Conservation (phyloP, 108 stramenopile genomes). For the Cyclotella distinguenda region DNA sequence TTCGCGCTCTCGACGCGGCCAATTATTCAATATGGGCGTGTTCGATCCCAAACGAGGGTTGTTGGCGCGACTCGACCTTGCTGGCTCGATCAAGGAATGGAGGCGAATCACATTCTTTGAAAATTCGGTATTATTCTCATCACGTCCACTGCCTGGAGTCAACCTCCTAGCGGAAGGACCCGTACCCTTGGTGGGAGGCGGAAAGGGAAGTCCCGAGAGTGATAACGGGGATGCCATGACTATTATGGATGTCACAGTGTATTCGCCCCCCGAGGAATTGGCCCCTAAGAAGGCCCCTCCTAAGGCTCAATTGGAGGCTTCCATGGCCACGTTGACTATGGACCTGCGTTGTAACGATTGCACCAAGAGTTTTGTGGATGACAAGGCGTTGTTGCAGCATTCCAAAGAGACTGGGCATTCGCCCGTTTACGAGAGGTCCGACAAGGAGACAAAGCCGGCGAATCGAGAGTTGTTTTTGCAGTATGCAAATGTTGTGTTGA, state of each 20-base stretch:
- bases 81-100: constrained; percentile 28
- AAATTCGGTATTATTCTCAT: constrained; percentile 50
- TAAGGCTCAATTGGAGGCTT: constrained; percentile 17
- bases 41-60: constrained; percentile 27
- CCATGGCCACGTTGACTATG: constrained; percentile 15
- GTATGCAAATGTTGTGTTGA: constrained; percentile 54
- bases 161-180: background rate
- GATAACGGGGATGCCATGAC: constrained; percentile 54
- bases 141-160: constrained; percentile 39
- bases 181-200: constrained; percentile 11
- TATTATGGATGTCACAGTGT: constrained; percentile 31
- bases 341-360: constrained; percentile 45
- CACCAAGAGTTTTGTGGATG: constrained; percentile 43
- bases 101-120: constrained; percentile 44
- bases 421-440: constrained; percentile 13
- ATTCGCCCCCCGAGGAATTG: constrained; percentile 30
- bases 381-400: constrained; percentile 45
- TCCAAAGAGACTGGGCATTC: constrained; percentile 50
- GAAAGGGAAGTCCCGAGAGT: constrained; percentile 20
- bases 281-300: background rate
- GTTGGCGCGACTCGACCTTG: background rate
- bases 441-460: constrained; percentile 26
- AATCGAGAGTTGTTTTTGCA: constrained; percentile 38
- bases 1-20: constrained; percentile 38
- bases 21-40: constrained; percentile 49